Evolutionary conservation across 75 land plant species (phyloP).

Genomic region (Selaginella tamariscina): DNA sequence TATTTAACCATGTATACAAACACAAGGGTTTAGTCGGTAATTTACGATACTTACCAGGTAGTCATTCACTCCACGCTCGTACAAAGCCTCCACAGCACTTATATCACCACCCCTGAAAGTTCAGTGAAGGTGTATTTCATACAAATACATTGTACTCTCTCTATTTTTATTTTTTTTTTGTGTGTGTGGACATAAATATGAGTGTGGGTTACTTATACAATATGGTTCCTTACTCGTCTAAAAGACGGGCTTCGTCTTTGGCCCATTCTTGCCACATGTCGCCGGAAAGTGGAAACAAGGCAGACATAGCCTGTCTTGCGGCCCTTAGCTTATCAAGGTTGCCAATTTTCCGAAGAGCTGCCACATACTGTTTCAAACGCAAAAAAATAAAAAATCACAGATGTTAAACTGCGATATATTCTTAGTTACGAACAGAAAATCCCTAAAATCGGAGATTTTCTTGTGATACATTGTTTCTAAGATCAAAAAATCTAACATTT

Average conservation of each 20-base stretch:
- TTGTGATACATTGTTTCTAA: too few species aligned
- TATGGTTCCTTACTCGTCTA: constrained; percentile 47
- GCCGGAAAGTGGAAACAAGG: constrained; percentile 62
- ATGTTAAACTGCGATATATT: too few species aligned
- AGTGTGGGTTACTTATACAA: too few species aligned
- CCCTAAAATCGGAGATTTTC: too few species aligned
- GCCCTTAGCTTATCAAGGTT: constrained; percentile 59
- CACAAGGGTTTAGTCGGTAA: too few species aligned
- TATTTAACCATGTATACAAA: background rate
- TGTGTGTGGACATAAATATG: too few species aligned
- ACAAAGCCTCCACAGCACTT: constrained; percentile 49
- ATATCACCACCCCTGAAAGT: too few species aligned
- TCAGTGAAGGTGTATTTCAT: too few species aligned
- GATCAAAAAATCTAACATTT: too few species aligned
- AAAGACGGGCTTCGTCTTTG: constrained; percentile 60
- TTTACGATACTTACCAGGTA: constrained; percentile 69
- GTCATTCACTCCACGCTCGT: constrained; percentile 66
- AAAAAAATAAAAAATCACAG: constrained; percentile 1
- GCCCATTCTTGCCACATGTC: constrained; percentile 94
- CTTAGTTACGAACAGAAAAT: too few species aligned
- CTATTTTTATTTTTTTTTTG: too few species aligned
- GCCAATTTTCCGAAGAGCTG: constrained; percentile 47
- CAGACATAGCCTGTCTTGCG: constrained; percentile 87
- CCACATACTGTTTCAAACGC: constrained; percentile 48
- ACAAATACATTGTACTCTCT: too few species aligned